Percentiles rank a stretch among this genome's conserved stretches.
Evolutionary conservation across 164 flowering plant genomes (phyloP).

Genomic region (Amborella trichopoda): DNA sequence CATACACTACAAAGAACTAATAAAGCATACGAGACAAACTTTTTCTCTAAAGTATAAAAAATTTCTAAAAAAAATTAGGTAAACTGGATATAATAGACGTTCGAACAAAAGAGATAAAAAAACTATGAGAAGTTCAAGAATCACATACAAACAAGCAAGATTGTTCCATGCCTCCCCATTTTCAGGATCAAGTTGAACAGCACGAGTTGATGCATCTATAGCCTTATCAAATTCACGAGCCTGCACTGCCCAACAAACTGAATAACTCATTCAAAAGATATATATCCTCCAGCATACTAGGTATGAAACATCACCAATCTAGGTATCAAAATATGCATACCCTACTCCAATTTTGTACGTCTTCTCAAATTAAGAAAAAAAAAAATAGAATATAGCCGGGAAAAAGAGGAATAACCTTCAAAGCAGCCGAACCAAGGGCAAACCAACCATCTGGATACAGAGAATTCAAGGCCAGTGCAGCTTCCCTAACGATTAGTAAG

Average conservation of each 20-base stretch:
- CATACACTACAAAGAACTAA: too few species aligned
- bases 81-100: too few species aligned
- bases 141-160: constrained; percentile 76
- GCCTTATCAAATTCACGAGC: constrained; percentile 81
- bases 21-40: too few species aligned
- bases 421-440: constrained; percentile 95
- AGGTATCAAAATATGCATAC: too few species aligned
- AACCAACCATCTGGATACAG: constrained; percentile 97
- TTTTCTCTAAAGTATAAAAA: too few species aligned
- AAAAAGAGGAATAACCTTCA: constrained; percentile 39
- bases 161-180: constrained; percentile 99
- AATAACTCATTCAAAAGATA: too few species aligned
- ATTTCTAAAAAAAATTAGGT: too few species aligned
- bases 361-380: background rate
- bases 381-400: background rate
- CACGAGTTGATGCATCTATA: constrained; percentile 63
- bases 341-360: too few species aligned
- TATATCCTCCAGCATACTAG: too few species aligned
- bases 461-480: constrained; percentile 90
- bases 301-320: too few species aligned
- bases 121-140: too few species aligned
- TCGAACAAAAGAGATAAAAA: too few species aligned
- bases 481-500: constrained; percentile 78
- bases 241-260: constrained; percentile 24
- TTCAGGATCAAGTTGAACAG: constrained; percentile 95